Evolutionary conservation across 306 rosid genomes (phyloP).

Genomic region (Pterocarpus macrocarpus): DNA sequence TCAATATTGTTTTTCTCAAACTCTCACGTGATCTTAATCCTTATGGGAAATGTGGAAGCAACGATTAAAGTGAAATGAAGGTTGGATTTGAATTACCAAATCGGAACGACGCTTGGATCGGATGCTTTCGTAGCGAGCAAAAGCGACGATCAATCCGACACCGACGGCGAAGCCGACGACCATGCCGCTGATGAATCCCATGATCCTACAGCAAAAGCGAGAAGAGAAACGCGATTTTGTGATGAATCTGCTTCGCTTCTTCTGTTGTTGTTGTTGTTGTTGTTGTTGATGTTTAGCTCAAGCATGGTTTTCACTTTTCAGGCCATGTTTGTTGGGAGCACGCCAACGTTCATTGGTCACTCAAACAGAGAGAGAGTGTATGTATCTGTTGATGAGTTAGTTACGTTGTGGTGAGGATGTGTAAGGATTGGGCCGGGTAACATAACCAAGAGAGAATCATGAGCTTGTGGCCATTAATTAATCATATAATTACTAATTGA

Average conservation of each 20-base stretch:
- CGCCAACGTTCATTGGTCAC: slow-evolving; percentile 39
- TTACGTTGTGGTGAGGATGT: neutral
- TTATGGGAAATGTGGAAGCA: neutral
- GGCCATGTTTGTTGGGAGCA: slow-evolving; percentile 39
- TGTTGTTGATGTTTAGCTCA: slow-evolving; percentile 31
- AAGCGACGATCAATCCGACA: slow-evolving; percentile 64
- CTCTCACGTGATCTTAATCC: too few relatives aligned
- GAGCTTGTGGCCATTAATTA: slow-evolving; percentile 24
- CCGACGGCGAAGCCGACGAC: slow-evolving; percentile 77
- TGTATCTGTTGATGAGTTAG: slow-evolving; percentile 38
- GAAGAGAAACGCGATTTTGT: slow-evolving; percentile 20
- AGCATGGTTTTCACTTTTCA: slow-evolving; percentile 39
- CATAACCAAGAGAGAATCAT: neutral
- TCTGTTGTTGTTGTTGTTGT: neutral
- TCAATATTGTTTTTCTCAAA: too few relatives aligned
- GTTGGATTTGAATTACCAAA: slow-evolving; percentile 58
- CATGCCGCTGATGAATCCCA: slow-evolving; percentile 75
- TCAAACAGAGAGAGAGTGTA: neutral
- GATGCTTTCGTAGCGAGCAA: slow-evolving; percentile 60
- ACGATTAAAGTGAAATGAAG: slow-evolving; percentile 21
- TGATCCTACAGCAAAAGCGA: slow-evolving; percentile 34
- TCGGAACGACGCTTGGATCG: slow-evolving; percentile 82
- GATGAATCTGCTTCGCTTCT: slow-evolving; percentile 7
- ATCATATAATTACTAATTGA: slow-evolving; percentile 12
- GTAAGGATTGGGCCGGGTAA: neutral